A percentile compares a stretch with the other conserved stretches of the same genome.
Evolutionary conservation across 2,329 filamentous ascomycete species (phyloP).

Genomic region (Berkeleyomyces basicola): DNA sequence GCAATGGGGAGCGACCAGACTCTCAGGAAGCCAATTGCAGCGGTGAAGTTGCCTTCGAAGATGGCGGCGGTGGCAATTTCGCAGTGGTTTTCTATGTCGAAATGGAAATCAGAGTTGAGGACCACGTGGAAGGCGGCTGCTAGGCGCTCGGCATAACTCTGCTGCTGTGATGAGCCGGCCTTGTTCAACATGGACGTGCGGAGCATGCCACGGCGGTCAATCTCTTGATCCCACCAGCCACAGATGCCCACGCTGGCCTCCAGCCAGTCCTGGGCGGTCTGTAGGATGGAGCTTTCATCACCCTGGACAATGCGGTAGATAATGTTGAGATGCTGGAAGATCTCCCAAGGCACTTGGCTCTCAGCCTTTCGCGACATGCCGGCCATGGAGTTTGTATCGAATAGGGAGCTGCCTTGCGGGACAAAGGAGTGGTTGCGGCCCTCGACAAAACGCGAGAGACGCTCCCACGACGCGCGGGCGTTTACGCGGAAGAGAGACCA

Average conservation of each 20-base stretch:
- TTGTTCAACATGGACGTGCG: slow-evolving; percentile 20
- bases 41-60: slow-evolving; percentile 68
- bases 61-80: slow-evolving; percentile 71
- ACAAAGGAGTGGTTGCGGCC: slow-evolving; percentile 25
- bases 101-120: slow-evolving; percentile 52
- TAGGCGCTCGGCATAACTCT: slow-evolving; percentile 60
- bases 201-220: slow-evolving; percentile 34
- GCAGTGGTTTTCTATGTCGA: slow-evolving; percentile 58
- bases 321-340: slow-evolving; percentile 70
- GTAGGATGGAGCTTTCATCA: slow-evolving; percentile 55
- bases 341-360: slow-evolving; percentile 73
- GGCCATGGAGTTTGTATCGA: slow-evolving; percentile 32
- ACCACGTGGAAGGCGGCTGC: slow-evolving; percentile 53
- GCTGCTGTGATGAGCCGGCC: slow-evolving; percentile 16
- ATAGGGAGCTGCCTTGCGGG: slow-evolving; percentile 27
- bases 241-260: slow-evolving; percentile 73
- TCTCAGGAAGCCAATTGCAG: slow-evolving; percentile 55
- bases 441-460: slow-evolving; percentile 65
- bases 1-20: slow-evolving; percentile 69
- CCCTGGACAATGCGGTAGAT: slow-evolving; percentile 72
- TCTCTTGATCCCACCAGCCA: slow-evolving; percentile 92
- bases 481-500: slow-evolving; percentile 75
- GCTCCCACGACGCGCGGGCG: slow-evolving; percentile 49
- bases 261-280: slow-evolving; percentile 74
- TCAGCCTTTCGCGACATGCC: slow-evolving; percentile 61